phyloP scores from a whole-genome alignment of 306 rosid species.

The Delonix regia region DNA sequence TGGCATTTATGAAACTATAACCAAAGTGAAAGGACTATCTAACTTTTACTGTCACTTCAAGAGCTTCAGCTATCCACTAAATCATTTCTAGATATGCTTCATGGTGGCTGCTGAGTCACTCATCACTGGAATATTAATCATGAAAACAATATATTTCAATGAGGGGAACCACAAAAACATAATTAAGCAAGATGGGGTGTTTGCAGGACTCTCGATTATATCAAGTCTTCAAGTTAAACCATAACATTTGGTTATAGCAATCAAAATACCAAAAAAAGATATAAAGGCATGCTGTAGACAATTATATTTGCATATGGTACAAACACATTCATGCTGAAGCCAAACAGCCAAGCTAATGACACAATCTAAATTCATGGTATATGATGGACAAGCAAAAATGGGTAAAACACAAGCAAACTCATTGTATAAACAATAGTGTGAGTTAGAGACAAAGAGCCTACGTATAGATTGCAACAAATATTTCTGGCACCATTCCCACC shows the following conservation, averaged over 20 bases:
- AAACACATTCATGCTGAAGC: constrained; percentile 19
- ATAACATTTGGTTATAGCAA: constrained; percentile 10
- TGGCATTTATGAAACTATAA: constrained; percentile 6
- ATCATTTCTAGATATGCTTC: not conserved
- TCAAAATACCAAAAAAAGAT: constrained; percentile 1
- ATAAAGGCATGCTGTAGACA: not conserved
- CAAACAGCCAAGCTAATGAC: constrained; percentile 19
- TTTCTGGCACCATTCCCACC: constrained; percentile 96
- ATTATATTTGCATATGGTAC: not conserved
- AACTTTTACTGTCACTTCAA: constrained; percentile 6
- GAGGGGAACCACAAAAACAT: constrained; percentile 19
- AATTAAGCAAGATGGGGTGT: constrained; percentile 9
- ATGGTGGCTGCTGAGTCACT: constrained; percentile 5
- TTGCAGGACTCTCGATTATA: constrained; percentile 11
- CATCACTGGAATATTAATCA: constrained; percentile 4
- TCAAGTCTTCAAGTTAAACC: not conserved
- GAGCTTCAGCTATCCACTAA: constrained; percentile 20
- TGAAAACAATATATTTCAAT: constrained; percentile 30
- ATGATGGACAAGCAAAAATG: constrained; percentile 16
- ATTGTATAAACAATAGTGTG: not conserved
- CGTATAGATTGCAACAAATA: constrained; percentile 94
- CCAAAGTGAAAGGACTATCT: constrained; percentile 18
- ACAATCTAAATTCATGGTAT: not conserved
- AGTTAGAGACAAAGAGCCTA: constrained; percentile 38
- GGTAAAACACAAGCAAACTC: not conserved